Conservation (phyloP, 768 basidiomycete genomes). For the Dacryopinax spathularia region DNA sequence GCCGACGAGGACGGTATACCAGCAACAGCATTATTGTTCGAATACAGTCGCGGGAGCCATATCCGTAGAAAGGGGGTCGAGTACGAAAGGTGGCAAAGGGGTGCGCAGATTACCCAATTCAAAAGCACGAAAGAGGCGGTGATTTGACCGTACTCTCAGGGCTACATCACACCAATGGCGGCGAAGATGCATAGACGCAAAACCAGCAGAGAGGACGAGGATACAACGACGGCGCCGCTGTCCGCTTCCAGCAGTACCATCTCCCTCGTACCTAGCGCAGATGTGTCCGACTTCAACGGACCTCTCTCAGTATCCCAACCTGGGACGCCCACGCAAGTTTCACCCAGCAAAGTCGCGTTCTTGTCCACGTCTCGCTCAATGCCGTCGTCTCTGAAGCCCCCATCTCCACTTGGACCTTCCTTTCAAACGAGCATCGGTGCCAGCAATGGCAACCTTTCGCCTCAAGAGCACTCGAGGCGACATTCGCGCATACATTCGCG, state of each 20-base stretch:
- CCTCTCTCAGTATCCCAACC: slow-evolving; percentile 6
- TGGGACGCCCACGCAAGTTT: slow-evolving; percentile 2
- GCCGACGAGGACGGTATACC: no score
- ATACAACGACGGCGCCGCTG: slow-evolving; percentile 18
- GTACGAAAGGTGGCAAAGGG: no score
- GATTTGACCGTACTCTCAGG: no score
- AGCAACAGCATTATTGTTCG: no score
- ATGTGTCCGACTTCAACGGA: slow-evolving; percentile 8
- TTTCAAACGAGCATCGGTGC: slow-evolving; percentile 21
- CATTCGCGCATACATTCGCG: slow-evolving; percentile 70
- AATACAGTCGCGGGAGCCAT: no score
- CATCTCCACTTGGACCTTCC: slow-evolving; percentile 14
- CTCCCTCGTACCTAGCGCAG: slow-evolving; percentile 12
- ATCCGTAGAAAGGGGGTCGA: no score
- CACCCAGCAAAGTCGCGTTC: slow-evolving; percentile 13
- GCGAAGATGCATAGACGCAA: slow-evolving; percentile 29
- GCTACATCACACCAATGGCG: neutral
- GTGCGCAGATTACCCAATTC: no score
- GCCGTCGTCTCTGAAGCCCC: slow-evolving; percentile 13
- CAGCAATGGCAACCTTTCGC: slow-evolving; percentile 16
- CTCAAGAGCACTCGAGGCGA: slow-evolving; percentile 14
- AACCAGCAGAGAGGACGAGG: slow-evolving; percentile 32
- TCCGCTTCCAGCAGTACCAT: neutral
- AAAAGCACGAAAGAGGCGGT: no score
- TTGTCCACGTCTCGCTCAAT: slow-evolving; percentile 18